Percentiles rank a stretch among this genome's conserved stretches.
Evolutionary conservation across 2,329 filamentous ascomycete genomes (phyloP).

Genomic region (Cryphonectria carpinicola): DNA sequence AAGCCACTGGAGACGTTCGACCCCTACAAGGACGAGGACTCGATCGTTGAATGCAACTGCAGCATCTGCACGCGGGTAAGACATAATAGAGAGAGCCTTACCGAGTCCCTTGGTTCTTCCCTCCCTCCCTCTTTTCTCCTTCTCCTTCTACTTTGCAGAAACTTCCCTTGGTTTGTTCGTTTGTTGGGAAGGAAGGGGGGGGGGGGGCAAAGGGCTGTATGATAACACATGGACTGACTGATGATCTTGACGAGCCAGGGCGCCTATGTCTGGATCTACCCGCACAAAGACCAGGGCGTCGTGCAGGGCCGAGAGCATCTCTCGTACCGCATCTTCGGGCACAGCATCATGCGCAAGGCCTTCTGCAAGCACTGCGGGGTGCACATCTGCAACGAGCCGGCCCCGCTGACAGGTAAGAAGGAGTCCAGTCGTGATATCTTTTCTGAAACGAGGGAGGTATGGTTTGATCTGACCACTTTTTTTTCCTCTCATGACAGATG

Average conservation of each 20-base stretch:
- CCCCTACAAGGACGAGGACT: conserved; percentile 34
- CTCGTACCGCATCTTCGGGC: conserved; percentile 42
- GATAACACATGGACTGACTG: conserved; percentile 5
- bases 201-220: neutral
- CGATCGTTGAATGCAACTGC: conserved; percentile 52
- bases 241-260: conserved; percentile 37
- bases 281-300: conserved; percentile 42
- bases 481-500: conserved; percentile 28
- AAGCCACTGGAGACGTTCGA: conserved; percentile 45
- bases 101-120: too few relatives aligned
- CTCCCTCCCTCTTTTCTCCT: too few relatives aligned
- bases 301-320: conserved; percentile 47
- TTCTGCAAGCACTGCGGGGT: conserved; percentile 57
- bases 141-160: too few relatives aligned
- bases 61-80: conserved; percentile 51
- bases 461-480: neutral
- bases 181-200: too few relatives aligned
- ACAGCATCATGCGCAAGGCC: conserved; percentile 41
- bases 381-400: conserved; percentile 41
- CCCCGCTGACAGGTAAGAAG: conserved; percentile 35
- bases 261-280: conserved; percentile 51
- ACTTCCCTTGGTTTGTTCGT: too few relatives aligned
- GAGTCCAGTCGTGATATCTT: neutral
- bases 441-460: too few relatives aligned
- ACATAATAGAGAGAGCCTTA: neutral